Conservation (phyloP, 116 monocot species). For the Zostera marina region DNA sequence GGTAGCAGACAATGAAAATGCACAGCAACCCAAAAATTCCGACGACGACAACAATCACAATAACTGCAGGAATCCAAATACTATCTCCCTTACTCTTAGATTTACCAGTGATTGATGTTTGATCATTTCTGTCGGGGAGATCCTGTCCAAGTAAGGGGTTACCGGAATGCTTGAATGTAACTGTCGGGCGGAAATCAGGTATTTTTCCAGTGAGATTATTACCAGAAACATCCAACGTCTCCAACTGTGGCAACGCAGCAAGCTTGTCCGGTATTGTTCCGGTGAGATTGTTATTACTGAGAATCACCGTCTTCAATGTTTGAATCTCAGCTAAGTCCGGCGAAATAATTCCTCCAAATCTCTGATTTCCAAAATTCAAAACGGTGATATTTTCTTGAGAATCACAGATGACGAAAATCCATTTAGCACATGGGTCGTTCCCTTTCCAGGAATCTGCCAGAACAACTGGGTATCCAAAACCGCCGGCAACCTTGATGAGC, state of each 20-base stretch:
- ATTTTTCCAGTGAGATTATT: slow-evolving; percentile 29
- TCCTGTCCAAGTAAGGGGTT: slow-evolving; percentile 16
- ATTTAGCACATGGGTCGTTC: slow-evolving; percentile 46
- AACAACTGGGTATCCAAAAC: slow-evolving; percentile 42
- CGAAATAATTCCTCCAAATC: slow-evolving; percentile 42
- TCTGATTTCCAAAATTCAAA: slow-evolving; percentile 44
- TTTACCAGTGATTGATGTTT: no score
- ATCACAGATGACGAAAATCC: slow-evolving; percentile 48
- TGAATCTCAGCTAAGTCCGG: slow-evolving; percentile 41
- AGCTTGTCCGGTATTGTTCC: slow-evolving; percentile 22
- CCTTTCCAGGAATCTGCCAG: slow-evolving; percentile 50
- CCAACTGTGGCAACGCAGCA: slow-evolving; percentile 13
- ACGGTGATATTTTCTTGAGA: slow-evolving; percentile 19
- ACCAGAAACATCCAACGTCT: slow-evolving; percentile 22
- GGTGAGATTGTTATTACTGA: slow-evolving; percentile 33
- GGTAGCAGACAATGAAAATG: no score
- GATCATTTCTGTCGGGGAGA: not conserved
- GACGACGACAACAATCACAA: no score
- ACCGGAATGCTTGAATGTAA: slow-evolving; percentile 6
- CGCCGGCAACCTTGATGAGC: slow-evolving; percentile 39
- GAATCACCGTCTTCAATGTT: slow-evolving; percentile 30
- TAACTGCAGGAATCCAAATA: no score
- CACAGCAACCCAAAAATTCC: no score
- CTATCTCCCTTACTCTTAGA: no score
- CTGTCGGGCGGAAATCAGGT: slow-evolving; percentile 15